Percentiles rank a stretch among this genome's conserved stretches.
Evolutionary conservation across 495 filamentous ascomycete species (phyloP).

Genomic region (Penicillium fimorum): DNA sequence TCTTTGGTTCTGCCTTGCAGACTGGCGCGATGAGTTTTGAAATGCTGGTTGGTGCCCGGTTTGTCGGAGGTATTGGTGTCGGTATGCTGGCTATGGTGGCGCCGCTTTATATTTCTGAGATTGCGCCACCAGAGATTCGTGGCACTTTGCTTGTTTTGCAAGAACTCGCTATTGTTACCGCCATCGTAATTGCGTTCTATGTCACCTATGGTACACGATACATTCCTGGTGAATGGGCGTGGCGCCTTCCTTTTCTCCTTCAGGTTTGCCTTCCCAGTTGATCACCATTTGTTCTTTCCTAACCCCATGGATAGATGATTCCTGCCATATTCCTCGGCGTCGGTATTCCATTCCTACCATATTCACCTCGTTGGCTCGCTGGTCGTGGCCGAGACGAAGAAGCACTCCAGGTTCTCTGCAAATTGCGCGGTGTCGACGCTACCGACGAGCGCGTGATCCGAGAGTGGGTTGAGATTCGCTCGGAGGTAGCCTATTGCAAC

Average conservation of each 20-base stretch:
- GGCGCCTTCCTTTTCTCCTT: conserved; percentile 38
- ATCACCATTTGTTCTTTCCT: conserved; percentile 53
- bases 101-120: conserved; percentile 73
- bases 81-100: conserved; percentile 71
- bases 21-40: conserved; percentile 50
- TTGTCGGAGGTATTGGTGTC: conserved; percentile 66
- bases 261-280: conserved; percentile 58
- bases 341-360: conserved; percentile 70
- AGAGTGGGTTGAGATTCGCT: conserved; percentile 43
- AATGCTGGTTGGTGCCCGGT: conserved; percentile 65
- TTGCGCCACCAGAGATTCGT: conserved; percentile 70
- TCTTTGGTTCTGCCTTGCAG: conserved; percentile 51
- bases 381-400: conserved; percentile 72
- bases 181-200: conserved; percentile 12
- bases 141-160: conserved; percentile 71
- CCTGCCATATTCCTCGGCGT: conserved; percentile 63
- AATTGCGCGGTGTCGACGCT: conserved; percentile 61
- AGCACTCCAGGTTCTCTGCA: conserved; percentile 58
- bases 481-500: conserved; percentile 38
- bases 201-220: conserved; percentile 63
- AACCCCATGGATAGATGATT: conserved; percentile 65
- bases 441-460: conserved; percentile 41
- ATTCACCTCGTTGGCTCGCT: conserved; percentile 74
- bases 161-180: conserved; percentile 63
- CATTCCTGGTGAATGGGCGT: conserved; percentile 39